Conservation (phyloP, 331 rosid species). For the Prunus yedoensis region DNA sequence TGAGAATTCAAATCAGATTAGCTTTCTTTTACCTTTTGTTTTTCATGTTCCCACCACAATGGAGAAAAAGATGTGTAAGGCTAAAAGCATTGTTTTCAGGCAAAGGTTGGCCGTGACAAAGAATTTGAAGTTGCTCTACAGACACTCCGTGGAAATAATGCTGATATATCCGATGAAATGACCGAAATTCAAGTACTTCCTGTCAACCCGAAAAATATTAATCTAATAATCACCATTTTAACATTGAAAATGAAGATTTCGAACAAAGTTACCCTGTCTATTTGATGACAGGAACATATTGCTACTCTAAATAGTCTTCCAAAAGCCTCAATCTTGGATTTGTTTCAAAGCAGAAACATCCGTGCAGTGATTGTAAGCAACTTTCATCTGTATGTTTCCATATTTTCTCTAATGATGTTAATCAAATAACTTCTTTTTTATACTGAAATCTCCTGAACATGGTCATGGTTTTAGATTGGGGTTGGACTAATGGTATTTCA, state of each 20-base stretch:
- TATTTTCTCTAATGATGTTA: background rate
- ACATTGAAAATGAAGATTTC: background rate
- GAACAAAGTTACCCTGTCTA: background rate
- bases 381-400: background rate
- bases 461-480: constrained; percentile 31
- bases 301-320: constrained; percentile 35
- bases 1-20: constrained; percentile 10
- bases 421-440: background rate
- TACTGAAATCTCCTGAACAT: background rate
- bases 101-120: constrained; percentile 41
- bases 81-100: constrained; percentile 29
- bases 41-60: background rate
- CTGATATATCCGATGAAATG: constrained; percentile 44
- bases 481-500: constrained; percentile 53
- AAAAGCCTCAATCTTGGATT: constrained; percentile 29
- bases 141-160: constrained; percentile 39
- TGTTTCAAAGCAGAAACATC: constrained; percentile 35
- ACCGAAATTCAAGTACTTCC: constrained; percentile 40
- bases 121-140: constrained; percentile 38
- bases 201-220: background rate
- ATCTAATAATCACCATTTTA: background rate
- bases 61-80: background rate
- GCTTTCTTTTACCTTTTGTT: background rate
- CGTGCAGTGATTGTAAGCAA: constrained; percentile 33
- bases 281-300: constrained; percentile 33